Conservation (phyloP, 2,329 filamentous ascomycete genomes). For the Fusarium sp. region DNA sequence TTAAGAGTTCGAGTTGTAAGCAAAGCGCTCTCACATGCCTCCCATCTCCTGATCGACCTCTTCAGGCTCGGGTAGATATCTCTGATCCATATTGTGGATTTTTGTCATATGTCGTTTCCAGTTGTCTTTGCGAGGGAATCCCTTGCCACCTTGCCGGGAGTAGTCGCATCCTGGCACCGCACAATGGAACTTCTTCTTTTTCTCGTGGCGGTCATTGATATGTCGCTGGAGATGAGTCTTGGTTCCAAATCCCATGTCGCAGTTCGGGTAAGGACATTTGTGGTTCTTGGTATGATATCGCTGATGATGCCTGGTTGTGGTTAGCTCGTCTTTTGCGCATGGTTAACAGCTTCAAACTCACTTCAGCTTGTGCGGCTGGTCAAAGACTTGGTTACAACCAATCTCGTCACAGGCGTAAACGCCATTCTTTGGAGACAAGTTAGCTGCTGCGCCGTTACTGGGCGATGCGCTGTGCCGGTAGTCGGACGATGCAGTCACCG, state of each 20-base stretch:
- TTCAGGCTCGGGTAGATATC: conserved; percentile 59
- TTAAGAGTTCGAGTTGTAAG: not conserved
- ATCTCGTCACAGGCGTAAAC: conserved; percentile 55
- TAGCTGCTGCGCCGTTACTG: conserved; percentile 40
- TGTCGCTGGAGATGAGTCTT: conserved; percentile 75
- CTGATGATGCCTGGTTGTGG: conserved; percentile 67
- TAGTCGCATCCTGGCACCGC: conserved; percentile 69
- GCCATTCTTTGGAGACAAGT: conserved; percentile 50
- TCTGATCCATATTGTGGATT: conserved; percentile 66
- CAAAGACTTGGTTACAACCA: conserved; percentile 62
- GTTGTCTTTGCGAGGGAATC: conserved; percentile 74
- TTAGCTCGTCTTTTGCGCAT: conserved; percentile 3
- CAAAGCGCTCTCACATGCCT: conserved; percentile 34
- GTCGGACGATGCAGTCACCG: conserved; percentile 51
- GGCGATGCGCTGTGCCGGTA: conserved; percentile 58
- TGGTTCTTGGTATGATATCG: conserved; percentile 74
- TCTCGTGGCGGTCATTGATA: conserved; percentile 74
- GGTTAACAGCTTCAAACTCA: conserved; percentile 50
- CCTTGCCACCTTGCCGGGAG: conserved; percentile 70
- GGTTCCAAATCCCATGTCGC: conserved; percentile 72
- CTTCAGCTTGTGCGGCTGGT: conserved; percentile 74
- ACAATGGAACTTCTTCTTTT: conserved; percentile 74
- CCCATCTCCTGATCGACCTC: conserved; percentile 56
- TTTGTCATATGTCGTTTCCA: conserved; percentile 76
- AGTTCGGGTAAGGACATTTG: conserved; percentile 68